Percentiles rank a stretch among this genome's conserved stretches.
These are phyloP conservation scores for Pyricularia grisea DNA, from an alignment of 2,329 filamentous ascomycete species.

Conservation along the genomic window DNA sequence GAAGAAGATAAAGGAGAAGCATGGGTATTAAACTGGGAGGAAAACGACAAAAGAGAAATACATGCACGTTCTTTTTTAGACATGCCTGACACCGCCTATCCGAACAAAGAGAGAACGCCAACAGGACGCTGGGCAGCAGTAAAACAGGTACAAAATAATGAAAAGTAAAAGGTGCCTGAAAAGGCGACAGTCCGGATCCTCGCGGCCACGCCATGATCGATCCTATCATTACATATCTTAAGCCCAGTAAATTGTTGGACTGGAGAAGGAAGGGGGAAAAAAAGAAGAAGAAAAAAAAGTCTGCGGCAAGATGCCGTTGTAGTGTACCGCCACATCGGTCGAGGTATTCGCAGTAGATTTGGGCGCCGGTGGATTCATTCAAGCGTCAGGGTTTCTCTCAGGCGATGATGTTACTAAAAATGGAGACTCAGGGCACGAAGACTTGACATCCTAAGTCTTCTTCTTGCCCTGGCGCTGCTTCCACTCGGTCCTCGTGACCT, in stretches of 20 bases:
- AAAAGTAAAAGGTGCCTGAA: not conserved
- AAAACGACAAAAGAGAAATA: not conserved
- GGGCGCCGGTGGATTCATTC: not conserved
- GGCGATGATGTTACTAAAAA: not conserved
- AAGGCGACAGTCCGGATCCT: not conserved
- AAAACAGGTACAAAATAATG: not conserved
- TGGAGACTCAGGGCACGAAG: not conserved
- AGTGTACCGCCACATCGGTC: not conserved
- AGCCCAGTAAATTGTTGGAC: not conserved
- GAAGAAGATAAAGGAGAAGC: not conserved
- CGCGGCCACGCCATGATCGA: not conserved
- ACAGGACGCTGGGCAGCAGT: not conserved
- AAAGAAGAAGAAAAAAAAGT: not conserved
- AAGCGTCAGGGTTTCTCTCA: not conserved
- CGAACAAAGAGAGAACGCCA: not conserved
- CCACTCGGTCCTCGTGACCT: constrained; percentile 80
- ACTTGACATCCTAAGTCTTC: constrained; percentile 23
- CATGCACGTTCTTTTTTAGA: not conserved
- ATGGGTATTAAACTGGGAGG: not conserved
- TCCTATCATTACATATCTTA: not conserved
- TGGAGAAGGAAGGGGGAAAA: not conserved
- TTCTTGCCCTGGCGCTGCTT: constrained; percentile 47
- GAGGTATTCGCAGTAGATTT: not conserved
- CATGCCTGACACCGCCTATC: not conserved
- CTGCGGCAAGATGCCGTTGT: not conserved